A percentile compares a stretch with the other conserved stretches of the same genome.
Evolutionary conservation across 805 yeast species (phyloP).

Genomic region (Candida schatavii): DNA sequence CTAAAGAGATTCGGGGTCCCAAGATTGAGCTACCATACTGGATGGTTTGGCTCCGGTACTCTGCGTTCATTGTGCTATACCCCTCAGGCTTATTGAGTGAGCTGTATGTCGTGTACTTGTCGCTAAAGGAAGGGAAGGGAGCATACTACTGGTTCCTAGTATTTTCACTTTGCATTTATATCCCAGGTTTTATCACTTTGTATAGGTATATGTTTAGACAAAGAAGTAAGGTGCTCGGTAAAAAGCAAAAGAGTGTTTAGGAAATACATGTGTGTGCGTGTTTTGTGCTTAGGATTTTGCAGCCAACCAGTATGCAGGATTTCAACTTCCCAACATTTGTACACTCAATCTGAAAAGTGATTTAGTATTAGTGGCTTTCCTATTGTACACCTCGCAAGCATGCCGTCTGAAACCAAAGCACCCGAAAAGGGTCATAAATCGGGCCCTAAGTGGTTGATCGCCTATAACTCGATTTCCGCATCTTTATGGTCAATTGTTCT

Average conservation of each 20-base stretch:
- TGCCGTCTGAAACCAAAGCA: not conserved
- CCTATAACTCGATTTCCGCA: constrained; percentile 41
- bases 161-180: constrained; percentile 20
- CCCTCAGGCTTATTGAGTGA: constrained; percentile 30
- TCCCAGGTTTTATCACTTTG: constrained; percentile 29
- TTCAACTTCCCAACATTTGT: no score
- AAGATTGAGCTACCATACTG: not conserved
- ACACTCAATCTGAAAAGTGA: no score
- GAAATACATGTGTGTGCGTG: no score
- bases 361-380: no score
- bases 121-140: constrained; percentile 15
- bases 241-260: no score
- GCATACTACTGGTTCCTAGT: constrained; percentile 16
- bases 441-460: constrained; percentile 28
- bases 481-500: constrained; percentile 41
- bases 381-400: no score
- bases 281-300: no score
- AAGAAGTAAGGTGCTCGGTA: constrained; percentile 18
- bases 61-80: constrained; percentile 26
- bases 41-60: constrained; percentile 20
- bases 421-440: not conserved
- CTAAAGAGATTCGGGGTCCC: constrained; percentile 10
- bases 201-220: constrained; percentile 31
- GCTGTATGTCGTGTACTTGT: constrained; percentile 23
- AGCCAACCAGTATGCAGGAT: no score